Percentiles rank a stretch among this genome's conserved stretches.
phyloP scores from a whole-genome alignment of 306 rosid genomes.

The Prinsepia uniflora region DNA sequence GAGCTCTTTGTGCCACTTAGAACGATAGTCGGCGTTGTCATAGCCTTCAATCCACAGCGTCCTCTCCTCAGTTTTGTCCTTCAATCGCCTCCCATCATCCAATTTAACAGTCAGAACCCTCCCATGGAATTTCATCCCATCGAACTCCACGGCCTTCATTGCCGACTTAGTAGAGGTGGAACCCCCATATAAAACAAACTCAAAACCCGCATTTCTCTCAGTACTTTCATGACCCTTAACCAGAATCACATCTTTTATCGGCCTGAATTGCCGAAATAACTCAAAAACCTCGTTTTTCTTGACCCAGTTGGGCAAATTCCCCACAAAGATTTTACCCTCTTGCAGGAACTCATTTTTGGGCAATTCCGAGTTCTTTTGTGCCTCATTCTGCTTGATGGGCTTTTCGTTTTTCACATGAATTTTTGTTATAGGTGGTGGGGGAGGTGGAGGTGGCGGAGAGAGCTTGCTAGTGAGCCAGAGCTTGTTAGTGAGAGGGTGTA shows the following conservation, averaged over 20 bases:
- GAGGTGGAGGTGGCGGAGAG: slow-evolving; percentile 39
- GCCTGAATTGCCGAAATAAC: slow-evolving; percentile 83
- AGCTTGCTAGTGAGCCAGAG: slow-evolving; percentile 91
- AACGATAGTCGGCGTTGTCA: slow-evolving; percentile 42
- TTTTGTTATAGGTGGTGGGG: slow-evolving; percentile 4
- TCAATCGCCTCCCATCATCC: too few relatives aligned
- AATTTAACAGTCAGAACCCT: slow-evolving; percentile 45
- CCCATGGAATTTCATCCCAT: slow-evolving; percentile 88
- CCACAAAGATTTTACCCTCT: slow-evolving; percentile 82
- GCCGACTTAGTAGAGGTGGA: slow-evolving; percentile 51
- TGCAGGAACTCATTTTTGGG: slow-evolving; percentile 44
- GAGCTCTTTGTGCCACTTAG: slow-evolving; percentile 85
- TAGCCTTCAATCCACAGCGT: slow-evolving; percentile 57
- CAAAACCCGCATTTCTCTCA: slow-evolving; percentile 71
- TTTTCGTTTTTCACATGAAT: not conserved
- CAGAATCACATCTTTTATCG: slow-evolving; percentile 62
- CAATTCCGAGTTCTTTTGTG: slow-evolving; percentile 5
- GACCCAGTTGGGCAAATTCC: slow-evolving; percentile 76
- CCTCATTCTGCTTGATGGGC: slow-evolving; percentile 12
- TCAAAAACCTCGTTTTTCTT: slow-evolving; percentile 66
- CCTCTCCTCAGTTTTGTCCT: slow-evolving; percentile 42
- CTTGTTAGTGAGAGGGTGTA: slow-evolving; percentile 51
- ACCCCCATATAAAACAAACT: slow-evolving; percentile 62
- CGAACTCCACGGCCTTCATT: slow-evolving; percentile 80
- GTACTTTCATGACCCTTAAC: slow-evolving; percentile 56